Conservation (phyloP, 345 rosid genomes). For the Citrus australasica region DNA sequence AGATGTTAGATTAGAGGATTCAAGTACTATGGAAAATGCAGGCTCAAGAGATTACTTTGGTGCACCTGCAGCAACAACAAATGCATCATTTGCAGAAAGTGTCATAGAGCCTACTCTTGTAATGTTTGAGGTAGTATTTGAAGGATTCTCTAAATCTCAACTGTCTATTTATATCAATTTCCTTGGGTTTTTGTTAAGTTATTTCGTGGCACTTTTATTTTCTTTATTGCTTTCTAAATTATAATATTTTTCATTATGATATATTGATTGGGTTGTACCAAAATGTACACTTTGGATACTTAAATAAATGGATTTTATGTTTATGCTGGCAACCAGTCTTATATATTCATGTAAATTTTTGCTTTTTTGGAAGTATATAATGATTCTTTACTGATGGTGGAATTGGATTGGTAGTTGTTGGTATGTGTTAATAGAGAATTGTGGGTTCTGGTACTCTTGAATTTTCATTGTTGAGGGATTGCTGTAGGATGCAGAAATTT, state of each 20-base stretch:
- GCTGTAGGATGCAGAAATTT: neutral
- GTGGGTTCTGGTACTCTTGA: neutral
- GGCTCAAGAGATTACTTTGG: constrained; percentile 42
- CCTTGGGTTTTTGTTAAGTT: neutral
- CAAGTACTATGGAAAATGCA: constrained; percentile 38
- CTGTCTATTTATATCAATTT: neutral
- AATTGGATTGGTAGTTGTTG: neutral
- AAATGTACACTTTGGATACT: neutral
- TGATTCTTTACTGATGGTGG: neutral
- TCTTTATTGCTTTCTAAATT: neutral
- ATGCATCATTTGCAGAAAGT: constrained; percentile 78
- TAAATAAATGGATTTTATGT: neutral
- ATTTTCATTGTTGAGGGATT: neutral
- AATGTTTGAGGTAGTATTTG: constrained; percentile 76
- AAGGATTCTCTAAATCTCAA: constrained; percentile 2
- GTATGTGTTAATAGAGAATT: neutral
- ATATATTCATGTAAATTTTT: neutral
- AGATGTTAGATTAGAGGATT: constrained; percentile 46
- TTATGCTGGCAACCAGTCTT: neutral
- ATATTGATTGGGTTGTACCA: neutral
- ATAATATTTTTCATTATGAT: neutral
- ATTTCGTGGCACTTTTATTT: neutral
- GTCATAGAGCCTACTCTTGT: constrained; percentile 94
- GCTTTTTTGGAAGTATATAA: neutral
- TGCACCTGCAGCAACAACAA: constrained; percentile 43